Percentiles rank a stretch among this genome's conserved stretches.
These are phyloP conservation scores for Podospora didyma DNA, from an alignment of 495 filamentous ascomycete species.

Conservation along the genomic window DNA sequence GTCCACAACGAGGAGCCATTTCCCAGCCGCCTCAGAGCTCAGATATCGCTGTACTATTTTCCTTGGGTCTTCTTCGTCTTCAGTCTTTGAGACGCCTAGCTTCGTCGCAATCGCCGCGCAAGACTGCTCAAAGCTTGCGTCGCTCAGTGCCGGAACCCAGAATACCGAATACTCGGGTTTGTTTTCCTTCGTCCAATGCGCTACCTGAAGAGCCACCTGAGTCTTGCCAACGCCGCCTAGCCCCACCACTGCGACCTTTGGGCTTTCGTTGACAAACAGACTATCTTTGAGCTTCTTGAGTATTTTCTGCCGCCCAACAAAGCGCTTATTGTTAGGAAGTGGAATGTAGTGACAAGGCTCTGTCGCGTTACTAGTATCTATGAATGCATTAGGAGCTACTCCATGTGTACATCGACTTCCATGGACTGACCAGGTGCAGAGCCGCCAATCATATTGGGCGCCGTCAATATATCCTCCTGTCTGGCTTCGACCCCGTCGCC, in stretches of 20 bases:
- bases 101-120: conserved; percentile 38
- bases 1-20: conserved; percentile 33
- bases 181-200: conserved; percentile 31
- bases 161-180: conserved; percentile 42
- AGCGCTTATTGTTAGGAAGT: conserved; percentile 21
- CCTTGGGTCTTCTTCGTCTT: conserved; percentile 6
- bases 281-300: conserved; percentile 21
- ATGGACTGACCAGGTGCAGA: background rate
- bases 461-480: background rate
- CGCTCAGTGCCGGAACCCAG: conserved; percentile 43
- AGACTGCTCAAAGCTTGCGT: conserved; percentile 41
- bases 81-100: conserved; percentile 12
- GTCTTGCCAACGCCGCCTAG: conserved; percentile 51
- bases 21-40: conserved; percentile 3
- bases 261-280: conserved; percentile 13
- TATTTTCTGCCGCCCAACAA: conserved; percentile 26
- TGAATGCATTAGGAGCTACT: no score
- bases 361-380: background rate
- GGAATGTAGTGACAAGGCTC: conserved; percentile 13
- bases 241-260: conserved; percentile 34
- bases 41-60: conserved; percentile 1
- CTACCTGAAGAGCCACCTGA: conserved; percentile 47
- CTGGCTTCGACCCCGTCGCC: background rate
- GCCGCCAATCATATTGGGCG: background rate
- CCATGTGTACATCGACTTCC: background rate